phyloP scores from a whole-genome alignment of 192 early-diverging fungal species.

The Fimicolochytrium jonesii region DNA sequence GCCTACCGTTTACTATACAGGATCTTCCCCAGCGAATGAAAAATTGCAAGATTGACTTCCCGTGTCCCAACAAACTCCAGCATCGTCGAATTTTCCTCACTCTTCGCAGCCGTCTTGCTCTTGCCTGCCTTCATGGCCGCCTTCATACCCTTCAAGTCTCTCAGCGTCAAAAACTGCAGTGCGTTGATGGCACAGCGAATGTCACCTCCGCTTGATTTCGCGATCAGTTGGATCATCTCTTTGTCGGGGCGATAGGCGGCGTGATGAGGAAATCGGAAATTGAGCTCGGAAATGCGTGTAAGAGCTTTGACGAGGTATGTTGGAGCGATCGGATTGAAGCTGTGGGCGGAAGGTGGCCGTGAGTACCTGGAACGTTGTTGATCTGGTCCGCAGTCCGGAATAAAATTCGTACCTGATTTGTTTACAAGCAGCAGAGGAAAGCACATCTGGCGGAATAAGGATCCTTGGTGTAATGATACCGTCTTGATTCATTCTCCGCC shows the following conservation, averaged over 20 bases:
- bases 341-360: not conserved
- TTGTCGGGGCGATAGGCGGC: conserved; percentile 6
- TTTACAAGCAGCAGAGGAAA: not conserved
- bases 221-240: conserved; percentile 25
- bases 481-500: not conserved
- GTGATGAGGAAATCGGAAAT: conserved; percentile 13
- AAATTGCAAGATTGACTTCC: conserved; percentile 29
- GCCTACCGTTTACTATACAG: conserved; percentile 39
- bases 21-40: conserved; percentile 39
- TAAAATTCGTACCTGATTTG: conserved; percentile 32
- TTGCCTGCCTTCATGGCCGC: not conserved
- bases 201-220: conserved; percentile 33
- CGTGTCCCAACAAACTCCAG: conserved; percentile 29
- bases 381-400: too few species aligned
- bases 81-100: not conserved
- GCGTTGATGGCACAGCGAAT: conserved; percentile 44
- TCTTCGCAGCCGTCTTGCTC: not conserved
- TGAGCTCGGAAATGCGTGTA: conserved; percentile 18
- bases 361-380: too few species aligned
- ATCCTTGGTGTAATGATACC: not conserved
- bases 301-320: conserved; percentile 32
- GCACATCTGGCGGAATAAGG: conserved; percentile 34
- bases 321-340: conserved; percentile 41
- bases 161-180: conserved; percentile 34
- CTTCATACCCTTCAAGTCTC: not conserved